Conservation (phyloP, 2,329 filamentous ascomycete species). For the Penicillium sp. region DNA sequence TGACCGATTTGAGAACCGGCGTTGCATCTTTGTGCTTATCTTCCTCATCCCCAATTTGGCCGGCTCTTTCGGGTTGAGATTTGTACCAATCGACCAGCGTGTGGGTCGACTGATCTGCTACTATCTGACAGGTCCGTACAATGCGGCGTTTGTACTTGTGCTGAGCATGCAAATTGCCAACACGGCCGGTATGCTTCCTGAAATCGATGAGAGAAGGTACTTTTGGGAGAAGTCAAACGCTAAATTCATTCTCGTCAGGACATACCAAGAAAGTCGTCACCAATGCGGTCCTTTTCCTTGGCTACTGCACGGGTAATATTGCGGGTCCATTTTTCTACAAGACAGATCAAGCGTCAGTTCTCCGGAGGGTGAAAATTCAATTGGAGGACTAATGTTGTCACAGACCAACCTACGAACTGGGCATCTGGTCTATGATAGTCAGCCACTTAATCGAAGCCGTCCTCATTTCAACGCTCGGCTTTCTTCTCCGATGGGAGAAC, state of each 20-base stretch:
- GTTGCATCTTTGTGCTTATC: conserved; percentile 50
- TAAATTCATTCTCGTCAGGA: too few relatives aligned
- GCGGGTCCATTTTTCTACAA: conserved; percentile 59
- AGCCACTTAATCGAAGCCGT: conserved; percentile 49
- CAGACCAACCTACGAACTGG: conserved; percentile 46
- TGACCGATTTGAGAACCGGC: conserved; percentile 44
- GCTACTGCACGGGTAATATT: conserved; percentile 57
- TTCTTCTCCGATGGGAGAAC: conserved; percentile 48
- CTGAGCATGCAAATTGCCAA: conserved; percentile 43
- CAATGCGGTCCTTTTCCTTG: conserved; percentile 57
- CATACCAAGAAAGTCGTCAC: conserved; percentile 61
- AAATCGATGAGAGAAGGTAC: too few relatives aligned
- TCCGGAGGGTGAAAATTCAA: neutral
- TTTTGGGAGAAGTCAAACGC: too few relatives aligned
- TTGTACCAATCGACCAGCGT: conserved; percentile 47
- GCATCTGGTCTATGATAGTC: conserved; percentile 55
- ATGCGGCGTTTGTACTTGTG: conserved; percentile 50
- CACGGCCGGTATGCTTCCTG: conserved; percentile 36
- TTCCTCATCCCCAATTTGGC: conserved; percentile 57
- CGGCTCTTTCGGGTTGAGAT: conserved; percentile 54
- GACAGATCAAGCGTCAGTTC: conserved; percentile 43
- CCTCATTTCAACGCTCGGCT: conserved; percentile 43
- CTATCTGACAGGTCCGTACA: conserved; percentile 51
- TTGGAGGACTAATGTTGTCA: neutral
- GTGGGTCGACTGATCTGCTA: conserved; percentile 55